These are phyloP conservation scores for Clavaria fumosa DNA, from an alignment of 768 basidiomycete genomes.

Conservation along the genomic window DNA sequence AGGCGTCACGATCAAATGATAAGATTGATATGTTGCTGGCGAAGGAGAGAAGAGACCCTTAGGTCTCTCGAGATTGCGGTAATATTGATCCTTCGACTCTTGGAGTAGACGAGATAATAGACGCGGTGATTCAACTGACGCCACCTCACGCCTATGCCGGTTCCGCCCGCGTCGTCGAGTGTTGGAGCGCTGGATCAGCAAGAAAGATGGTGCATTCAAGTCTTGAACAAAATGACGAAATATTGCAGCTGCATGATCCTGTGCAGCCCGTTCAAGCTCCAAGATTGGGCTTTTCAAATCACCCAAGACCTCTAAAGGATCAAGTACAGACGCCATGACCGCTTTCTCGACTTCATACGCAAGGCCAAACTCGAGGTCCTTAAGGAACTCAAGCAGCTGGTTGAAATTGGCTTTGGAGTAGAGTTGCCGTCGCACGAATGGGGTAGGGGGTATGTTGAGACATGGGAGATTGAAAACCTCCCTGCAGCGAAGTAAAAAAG, in stretches of 20 bases:
- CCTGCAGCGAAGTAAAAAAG: constrained; percentile 15
- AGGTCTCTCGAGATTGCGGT: too few relatives aligned
- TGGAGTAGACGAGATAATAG: too few relatives aligned
- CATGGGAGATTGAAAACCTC: constrained; percentile 11
- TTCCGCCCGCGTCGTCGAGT: background rate
- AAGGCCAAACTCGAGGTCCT: constrained; percentile 18
- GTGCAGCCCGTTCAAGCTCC: constrained; percentile 9
- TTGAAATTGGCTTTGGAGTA: constrained; percentile 5
- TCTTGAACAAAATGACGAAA: constrained; percentile 5
- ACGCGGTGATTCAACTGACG: constrained; percentile 3
- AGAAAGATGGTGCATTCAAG: too few relatives aligned
- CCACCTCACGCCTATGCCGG: background rate
- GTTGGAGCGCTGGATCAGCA: too few relatives aligned
- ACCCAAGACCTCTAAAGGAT: constrained; percentile 10
- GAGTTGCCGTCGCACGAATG: constrained; percentile 10
- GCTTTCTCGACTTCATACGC: constrained; percentile 27
- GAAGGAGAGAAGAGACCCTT: too few relatives aligned
- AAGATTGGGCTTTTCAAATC: constrained; percentile 11
- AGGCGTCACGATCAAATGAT: constrained; percentile 26
- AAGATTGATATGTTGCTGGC: constrained; percentile 14
- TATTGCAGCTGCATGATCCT: background rate
- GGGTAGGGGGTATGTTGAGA: constrained; percentile 2
- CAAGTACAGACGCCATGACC: constrained; percentile 16
- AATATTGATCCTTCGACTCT: too few relatives aligned
- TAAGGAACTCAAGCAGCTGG: constrained; percentile 14